Evolutionary conservation across 208 protist species (phyloP).

Genomic region (Trypanosoma platydactyli): DNA sequence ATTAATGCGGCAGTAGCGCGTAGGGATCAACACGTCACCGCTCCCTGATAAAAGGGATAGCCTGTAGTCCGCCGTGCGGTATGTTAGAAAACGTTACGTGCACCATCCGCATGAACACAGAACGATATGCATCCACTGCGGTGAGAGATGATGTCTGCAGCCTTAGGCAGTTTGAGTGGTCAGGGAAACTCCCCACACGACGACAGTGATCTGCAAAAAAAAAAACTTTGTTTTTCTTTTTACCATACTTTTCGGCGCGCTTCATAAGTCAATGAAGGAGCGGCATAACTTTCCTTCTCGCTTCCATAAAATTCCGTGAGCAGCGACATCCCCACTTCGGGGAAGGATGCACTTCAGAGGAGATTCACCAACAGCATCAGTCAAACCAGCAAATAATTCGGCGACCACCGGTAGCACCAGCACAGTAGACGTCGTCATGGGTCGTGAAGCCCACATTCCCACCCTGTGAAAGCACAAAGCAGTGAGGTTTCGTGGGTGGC

Average conservation of each 20-base stretch:
- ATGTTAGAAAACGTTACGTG: constrained; percentile 3
- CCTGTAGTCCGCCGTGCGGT: background rate
- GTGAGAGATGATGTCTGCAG: background rate
- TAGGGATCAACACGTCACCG: background rate
- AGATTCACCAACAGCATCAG: background rate
- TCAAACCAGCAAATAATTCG: background rate
- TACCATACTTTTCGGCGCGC: constrained; percentile 1
- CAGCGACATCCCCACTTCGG: background rate
- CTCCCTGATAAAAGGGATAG: background rate
- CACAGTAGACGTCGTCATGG: background rate
- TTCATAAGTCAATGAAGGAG: background rate
- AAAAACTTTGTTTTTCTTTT: background rate
- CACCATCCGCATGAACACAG: constrained; percentile 6
- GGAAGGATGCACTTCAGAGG: background rate
- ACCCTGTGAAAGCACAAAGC: too few species aligned
- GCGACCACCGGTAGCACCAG: background rate
- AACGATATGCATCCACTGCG: background rate
- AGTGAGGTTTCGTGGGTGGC: too few species aligned
- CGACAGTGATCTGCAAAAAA: background rate
- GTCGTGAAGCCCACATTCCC: background rate
- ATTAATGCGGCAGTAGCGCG: constrained; percentile 14
- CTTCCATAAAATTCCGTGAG: background rate
- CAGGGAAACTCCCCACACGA: background rate
- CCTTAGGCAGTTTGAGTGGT: background rate
- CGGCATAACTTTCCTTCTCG: background rate